A percentile compares a stretch with the other conserved stretches of the same genome.
phyloP scores from a whole-genome alignment of 1,284 basidiomycete species.

The Schizophyllum commune region DNA sequence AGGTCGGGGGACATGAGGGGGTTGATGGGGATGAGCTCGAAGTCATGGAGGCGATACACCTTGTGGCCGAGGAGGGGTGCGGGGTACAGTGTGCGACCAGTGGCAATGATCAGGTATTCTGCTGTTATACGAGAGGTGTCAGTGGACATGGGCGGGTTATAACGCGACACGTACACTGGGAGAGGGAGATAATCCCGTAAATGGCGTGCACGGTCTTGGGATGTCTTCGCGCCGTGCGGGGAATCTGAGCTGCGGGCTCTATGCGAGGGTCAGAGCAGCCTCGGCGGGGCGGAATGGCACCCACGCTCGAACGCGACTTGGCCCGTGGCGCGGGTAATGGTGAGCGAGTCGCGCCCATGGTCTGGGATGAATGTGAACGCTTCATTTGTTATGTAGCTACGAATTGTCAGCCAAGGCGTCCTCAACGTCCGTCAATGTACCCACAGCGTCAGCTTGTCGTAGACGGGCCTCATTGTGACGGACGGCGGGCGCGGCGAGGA shows the following conservation, averaged over 20 bases:
- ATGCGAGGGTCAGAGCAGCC: too few species aligned
- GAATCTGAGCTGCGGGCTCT: slow-evolving; percentile 51
- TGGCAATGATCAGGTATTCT: slow-evolving; percentile 90
- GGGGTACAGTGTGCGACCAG: slow-evolving; percentile 74
- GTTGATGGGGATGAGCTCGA: slow-evolving; percentile 84
- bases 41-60: slow-evolving; percentile 87
- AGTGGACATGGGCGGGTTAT: neutral
- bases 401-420: too few species aligned
- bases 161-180: slow-evolving; percentile 59
- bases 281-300: slow-evolving; percentile 15
- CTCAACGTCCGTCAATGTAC: too few species aligned
- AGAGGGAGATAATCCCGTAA: slow-evolving; percentile 77
- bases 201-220: slow-evolving; percentile 74
- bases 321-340: slow-evolving; percentile 63
- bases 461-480: too few species aligned
- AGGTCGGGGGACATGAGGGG: slow-evolving; percentile 22
- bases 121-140: slow-evolving; percentile 37
- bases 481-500: too few species aligned
- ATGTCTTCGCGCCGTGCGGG: slow-evolving; percentile 46
- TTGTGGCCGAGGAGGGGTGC: slow-evolving; percentile 73
- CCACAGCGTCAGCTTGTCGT: too few species aligned
- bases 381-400: too few species aligned
- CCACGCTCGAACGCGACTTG: slow-evolving; percentile 65
- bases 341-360: slow-evolving; percentile 53
- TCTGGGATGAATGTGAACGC: slow-evolving; percentile 9